These are phyloP conservation scores for Hypericum androsaemum DNA, from an alignment of 345 rosid genomes.

Conservation along the genomic window DNA sequence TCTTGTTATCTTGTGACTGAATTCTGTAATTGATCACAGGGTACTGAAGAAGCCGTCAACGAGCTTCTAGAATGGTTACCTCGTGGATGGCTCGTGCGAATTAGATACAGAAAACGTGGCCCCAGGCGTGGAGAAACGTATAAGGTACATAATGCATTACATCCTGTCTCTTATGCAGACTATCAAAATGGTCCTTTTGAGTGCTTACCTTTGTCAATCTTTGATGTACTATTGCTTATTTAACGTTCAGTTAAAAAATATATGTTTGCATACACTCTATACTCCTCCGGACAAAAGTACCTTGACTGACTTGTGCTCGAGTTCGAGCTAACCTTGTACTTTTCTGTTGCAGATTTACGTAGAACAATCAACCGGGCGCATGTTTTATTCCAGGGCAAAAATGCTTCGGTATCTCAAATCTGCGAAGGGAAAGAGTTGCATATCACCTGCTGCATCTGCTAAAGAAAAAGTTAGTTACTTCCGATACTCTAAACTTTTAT, in stretches of 20 bases:
- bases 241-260: too few species aligned
- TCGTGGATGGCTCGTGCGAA: conserved; percentile 28
- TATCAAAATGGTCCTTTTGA: too few species aligned
- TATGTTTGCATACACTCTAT: too few species aligned
- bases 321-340: background rate
- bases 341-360: conserved; percentile 23
- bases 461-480: too few species aligned
- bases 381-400: conserved; percentile 32
- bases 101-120: conserved; percentile 19
- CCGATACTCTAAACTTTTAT: too few species aligned
- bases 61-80: conserved; percentile 35
- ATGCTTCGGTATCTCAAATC: conserved; percentile 26
- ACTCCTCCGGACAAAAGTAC: background rate
- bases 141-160: conserved; percentile 22
- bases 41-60: conserved; percentile 1
- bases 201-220: too few species aligned
- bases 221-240: too few species aligned
- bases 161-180: too few species aligned
- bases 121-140: conserved; percentile 12
- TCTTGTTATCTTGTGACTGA: background rate
- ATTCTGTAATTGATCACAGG: conserved; percentile 5
- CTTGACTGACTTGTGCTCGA: background rate
- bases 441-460: background rate
- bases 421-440: conserved; percentile 8
- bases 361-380: conserved; percentile 26